Evolutionary conservation across 352 stramenopile species (phyloP).

Genomic region (Chloridella minuta): DNA sequence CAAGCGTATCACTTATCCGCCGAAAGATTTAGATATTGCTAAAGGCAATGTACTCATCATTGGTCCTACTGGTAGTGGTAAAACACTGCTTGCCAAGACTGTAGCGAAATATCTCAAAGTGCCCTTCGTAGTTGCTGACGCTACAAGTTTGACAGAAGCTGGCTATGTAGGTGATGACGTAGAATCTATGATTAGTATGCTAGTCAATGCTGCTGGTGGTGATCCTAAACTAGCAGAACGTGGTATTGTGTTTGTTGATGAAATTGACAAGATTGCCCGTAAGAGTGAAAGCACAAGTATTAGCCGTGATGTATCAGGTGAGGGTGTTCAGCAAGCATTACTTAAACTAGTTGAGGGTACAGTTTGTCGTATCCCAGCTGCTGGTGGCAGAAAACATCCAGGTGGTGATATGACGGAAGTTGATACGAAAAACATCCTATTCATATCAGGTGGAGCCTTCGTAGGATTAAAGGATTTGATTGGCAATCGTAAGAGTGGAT

Average conservation of each 20-base stretch:
- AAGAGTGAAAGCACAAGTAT: conserved; percentile 48
- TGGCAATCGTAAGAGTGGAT: conserved; percentile 45
- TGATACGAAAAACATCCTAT: conserved; percentile 92
- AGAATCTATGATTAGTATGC: conserved; percentile 79
- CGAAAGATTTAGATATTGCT: too few species aligned
- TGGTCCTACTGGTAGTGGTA: conserved; percentile 66
- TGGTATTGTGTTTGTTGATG: conserved; percentile 91
- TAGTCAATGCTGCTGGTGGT: conserved; percentile 76
- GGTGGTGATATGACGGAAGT: conserved; percentile 64
- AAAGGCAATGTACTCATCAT: too few species aligned
- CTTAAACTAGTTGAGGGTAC: conserved; percentile 94
- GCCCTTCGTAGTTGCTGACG: conserved; percentile 76
- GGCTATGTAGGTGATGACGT: conserved; percentile 94
- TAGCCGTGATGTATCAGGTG: conserved; percentile 74
- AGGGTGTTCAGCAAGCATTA: conserved; percentile 88
- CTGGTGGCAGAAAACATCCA: conserved; percentile 70
- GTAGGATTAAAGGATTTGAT: conserved; percentile 68
- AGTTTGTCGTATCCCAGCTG: conserved; percentile 80
- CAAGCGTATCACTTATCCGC: too few species aligned
- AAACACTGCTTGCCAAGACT: conserved; percentile 86
- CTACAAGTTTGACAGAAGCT: conserved; percentile 77
- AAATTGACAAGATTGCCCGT: conserved; percentile 75
- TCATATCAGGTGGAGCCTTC: conserved; percentile 89
- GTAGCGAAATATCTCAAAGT: conserved; percentile 76
- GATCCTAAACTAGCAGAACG: conserved; percentile 67